Evolutionary conservation across 768 basidiomycete genomes (phyloP).

Genomic region (Holtermannia corniformis): DNA sequence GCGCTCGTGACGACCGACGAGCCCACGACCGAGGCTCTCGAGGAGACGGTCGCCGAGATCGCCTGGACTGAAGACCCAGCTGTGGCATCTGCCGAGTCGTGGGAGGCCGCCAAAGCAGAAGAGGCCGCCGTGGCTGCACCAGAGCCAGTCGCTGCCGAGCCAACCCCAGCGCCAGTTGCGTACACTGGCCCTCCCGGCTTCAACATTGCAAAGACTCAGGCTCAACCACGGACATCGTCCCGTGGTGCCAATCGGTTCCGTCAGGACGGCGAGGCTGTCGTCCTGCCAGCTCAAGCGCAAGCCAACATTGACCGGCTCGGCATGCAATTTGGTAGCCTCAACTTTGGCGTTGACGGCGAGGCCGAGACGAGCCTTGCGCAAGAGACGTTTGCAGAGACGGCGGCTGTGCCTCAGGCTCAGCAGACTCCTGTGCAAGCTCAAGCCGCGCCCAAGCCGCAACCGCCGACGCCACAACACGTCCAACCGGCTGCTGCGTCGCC

Average conservation of each 20-base stretch:
- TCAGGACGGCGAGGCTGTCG: constrained; percentile 40
- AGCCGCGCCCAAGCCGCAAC: constrained; percentile 1
- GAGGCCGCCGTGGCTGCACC: constrained; percentile 14
- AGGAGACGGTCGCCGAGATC: constrained; percentile 10
- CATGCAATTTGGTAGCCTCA: constrained; percentile 43
- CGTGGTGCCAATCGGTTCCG: constrained; percentile 33
- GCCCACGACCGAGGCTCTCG: constrained; percentile 6
- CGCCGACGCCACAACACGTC: constrained; percentile 5
- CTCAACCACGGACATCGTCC: constrained; percentile 34
- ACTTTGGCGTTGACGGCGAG: constrained; percentile 38
- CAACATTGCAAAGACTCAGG: constrained; percentile 22
- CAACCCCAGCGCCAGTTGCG: constrained; percentile 18
- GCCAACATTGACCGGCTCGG: constrained; percentile 30
- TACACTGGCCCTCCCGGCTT: constrained; percentile 42
- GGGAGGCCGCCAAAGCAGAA: constrained; percentile 18
- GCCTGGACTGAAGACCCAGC: constrained; percentile 28
- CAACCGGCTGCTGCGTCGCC: constrained; percentile 6
- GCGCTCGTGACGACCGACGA: constrained; percentile 10
- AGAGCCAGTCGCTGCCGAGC: constrained; percentile 22
- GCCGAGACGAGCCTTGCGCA: constrained; percentile 3
- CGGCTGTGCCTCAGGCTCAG: neutral
- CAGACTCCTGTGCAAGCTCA: neutral
- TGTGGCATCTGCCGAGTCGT: constrained; percentile 28
- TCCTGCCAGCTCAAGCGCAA: constrained; percentile 33
- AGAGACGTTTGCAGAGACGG: neutral